Base-by-base conservation (phyloP, 352 stramenopile species). In the Sclerospora graminicola region DNA sequence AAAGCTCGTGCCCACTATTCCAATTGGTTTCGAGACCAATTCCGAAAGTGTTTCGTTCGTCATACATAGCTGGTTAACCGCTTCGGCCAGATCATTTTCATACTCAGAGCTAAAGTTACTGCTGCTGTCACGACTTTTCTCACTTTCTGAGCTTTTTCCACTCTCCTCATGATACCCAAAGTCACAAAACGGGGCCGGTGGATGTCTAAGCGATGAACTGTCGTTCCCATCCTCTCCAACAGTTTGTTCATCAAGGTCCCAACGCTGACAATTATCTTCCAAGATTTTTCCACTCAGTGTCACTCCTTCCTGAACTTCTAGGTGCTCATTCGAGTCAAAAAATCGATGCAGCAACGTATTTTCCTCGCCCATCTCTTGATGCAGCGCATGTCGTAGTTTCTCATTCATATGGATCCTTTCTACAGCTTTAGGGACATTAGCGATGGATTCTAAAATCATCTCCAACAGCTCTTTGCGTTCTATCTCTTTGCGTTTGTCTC, bases 391-490 rank as follows among this genome's bases (percentile, higher is more conserved):
- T n/a, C 71, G 63, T 20, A 88, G 61, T 40, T 73, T 69, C 48
- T 78, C 48, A 50, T 85, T 84, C 29, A 64, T 81, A 38, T 84
- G 68, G 54, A 88, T 84, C 26, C 53, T 60, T 55, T 83, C 69
- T 24, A 88, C 61, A 13, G 76, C 76, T 43, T 82, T 66, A 1
- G 76, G 76, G 4, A 88, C 76, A 43, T 67, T 85, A 32, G 72
- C 63, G 35, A 88, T 81, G 19, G 76, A 82, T 58, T 84, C 72
- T 7, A 85, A 59, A 18, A 88, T 79, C 72, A 85, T 81, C 20
- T 69, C 59, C 52, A 88, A 58, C 33, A 88, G 54, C 52, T 85
- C 72, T 1, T 67, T 72, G 5, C 66, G 63, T 50, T 88, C 72
- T n/a, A 50, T 40, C 31, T 82, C 72, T 32, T 81, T 84, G 33